These are phyloP conservation scores for Aegilops umbellulata DNA, from an alignment of 176 grass and related monocot species.

Conservation along the genomic window DNA sequence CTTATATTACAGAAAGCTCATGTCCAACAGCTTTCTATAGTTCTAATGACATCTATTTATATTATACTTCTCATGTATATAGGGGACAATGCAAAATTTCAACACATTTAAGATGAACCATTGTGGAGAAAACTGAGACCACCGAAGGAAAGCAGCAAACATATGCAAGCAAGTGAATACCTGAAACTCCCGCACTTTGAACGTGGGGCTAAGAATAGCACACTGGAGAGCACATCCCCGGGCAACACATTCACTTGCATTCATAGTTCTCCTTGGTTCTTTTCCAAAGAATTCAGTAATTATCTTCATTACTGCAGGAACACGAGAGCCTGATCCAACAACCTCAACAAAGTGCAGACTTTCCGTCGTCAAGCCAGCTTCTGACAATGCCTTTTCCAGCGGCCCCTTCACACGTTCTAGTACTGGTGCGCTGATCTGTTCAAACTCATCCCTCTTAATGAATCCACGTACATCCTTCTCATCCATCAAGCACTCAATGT, in stretches of 20 bases:
- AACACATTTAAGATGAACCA: background rate
- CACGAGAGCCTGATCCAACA: slow-evolving; percentile 72
- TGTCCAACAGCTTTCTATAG: background rate
- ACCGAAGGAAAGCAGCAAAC: background rate
- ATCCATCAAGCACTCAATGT: slow-evolving; percentile 70
- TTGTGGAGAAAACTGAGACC: background rate
- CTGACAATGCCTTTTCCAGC: slow-evolving; percentile 54
- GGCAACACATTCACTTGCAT: slow-evolving; percentile 94
- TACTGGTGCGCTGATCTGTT: slow-evolving; percentile 51
- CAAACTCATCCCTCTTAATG: slow-evolving; percentile 78
- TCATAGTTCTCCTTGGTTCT: slow-evolving; percentile 81
- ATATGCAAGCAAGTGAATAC: slow-evolving; percentile 30
- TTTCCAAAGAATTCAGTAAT: slow-evolving; percentile 78
- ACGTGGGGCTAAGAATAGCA: slow-evolving; percentile 93
- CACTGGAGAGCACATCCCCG: slow-evolving; percentile 80
- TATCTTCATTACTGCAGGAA: slow-evolving; percentile 72
- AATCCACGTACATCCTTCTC: slow-evolving; percentile 65
- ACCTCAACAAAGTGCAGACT: slow-evolving; percentile 58
- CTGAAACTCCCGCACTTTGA: slow-evolving; percentile 95
- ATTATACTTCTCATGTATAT: background rate
- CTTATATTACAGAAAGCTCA: background rate
- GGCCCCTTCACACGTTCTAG: slow-evolving; percentile 57
- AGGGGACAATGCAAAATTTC: background rate
- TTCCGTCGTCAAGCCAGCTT: slow-evolving; percentile 35
- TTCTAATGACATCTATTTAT: background rate